phyloP scores from a whole-genome alignment of 306 rosid species.

The Prinsepia uniflora region DNA sequence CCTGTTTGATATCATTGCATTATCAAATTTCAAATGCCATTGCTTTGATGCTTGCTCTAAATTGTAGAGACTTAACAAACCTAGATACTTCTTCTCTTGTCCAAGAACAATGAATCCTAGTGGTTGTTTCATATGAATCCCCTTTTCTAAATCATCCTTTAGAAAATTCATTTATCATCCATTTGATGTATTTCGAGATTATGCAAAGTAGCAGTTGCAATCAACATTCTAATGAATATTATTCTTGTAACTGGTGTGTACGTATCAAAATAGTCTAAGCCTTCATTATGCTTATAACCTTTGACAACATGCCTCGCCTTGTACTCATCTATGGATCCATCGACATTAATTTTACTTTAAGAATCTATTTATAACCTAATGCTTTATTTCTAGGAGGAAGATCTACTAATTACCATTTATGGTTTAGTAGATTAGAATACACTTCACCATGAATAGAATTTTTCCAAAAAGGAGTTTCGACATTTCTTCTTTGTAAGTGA shows the following conservation, averaged over 20 bases:
- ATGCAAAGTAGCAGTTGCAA: not conserved
- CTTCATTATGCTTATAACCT: not conserved
- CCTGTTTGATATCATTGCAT: too few species aligned
- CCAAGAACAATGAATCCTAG: too few species aligned
- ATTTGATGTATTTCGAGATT: not conserved
- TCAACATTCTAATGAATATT: not conserved
- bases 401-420: not conserved
- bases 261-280: too few species aligned
- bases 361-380: not conserved
- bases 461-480: not conserved
- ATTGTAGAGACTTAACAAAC: not conserved
- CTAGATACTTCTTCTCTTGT: not conserved
- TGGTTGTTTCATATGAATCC: too few species aligned
- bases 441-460: not conserved
- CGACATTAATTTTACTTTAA: not conserved
- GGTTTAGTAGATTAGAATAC: not conserved
- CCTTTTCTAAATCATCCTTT: too few species aligned
- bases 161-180: not conserved
- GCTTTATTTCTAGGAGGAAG: not conserved
- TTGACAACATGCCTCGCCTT: not conserved
- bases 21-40: too few species aligned
- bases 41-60: too few species aligned
- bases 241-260: too few species aligned
- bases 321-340: not conserved
- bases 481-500: too few species aligned